Conservation (phyloP, 2,329 filamentous ascomycete species). For the Claviceps sp. region DNA sequence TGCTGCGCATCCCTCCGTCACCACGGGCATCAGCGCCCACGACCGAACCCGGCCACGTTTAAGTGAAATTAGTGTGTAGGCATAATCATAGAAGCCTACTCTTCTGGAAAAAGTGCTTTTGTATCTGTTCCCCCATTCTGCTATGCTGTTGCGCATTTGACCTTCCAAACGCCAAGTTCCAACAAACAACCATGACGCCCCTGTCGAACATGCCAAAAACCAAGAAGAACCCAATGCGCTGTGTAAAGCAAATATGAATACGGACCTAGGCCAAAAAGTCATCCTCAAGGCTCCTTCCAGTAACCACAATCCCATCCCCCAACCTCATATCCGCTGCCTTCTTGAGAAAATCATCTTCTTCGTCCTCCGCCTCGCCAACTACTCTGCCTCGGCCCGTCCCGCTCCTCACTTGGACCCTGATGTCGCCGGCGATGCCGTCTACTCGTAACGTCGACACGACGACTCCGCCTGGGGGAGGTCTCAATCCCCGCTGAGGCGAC, state of each 20-base stretch:
- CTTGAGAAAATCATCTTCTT: conserved; percentile 24
- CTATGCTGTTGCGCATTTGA: not conserved
- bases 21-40: too few species aligned
- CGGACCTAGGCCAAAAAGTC: conserved; percentile 29
- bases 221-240: not conserved
- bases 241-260: not conserved
- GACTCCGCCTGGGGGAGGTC: conserved; percentile 20
- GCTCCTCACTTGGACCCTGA: conserved; percentile 39
- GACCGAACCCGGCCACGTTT: too few species aligned
- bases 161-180: not conserved
- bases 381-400: conserved; percentile 11
- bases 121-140: not conserved
- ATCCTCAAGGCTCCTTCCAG: conserved; percentile 24
- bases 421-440: conserved; percentile 42
- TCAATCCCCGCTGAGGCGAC: conserved; percentile 25
- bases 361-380: not conserved
- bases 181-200: not conserved
- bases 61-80: too few species aligned
- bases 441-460: conserved; percentile 34
- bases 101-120: not conserved
- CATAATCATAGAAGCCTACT: not conserved
- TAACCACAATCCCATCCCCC: conserved; percentile 9
- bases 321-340: conserved; percentile 29
- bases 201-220: not conserved
- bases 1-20: too few species aligned